These are phyloP conservation scores for Kazachstania viticola DNA, from an alignment of 805 yeast genomes.

Conservation along the genomic window DNA sequence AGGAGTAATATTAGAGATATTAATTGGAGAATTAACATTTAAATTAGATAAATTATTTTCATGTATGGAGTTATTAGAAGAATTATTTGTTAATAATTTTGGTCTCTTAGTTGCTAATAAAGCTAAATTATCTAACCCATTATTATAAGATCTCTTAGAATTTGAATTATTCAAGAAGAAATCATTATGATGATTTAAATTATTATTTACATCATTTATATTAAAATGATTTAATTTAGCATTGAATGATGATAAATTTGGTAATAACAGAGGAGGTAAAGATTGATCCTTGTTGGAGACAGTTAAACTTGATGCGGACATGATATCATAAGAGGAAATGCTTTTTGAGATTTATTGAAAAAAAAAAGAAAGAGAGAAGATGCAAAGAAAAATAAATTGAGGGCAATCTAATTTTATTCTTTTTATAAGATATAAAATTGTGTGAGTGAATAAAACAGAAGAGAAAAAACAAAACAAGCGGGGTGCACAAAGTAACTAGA, in stretches of 20 bases:
- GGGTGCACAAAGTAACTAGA: too few relatives aligned
- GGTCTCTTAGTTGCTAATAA: conserved; percentile 15
- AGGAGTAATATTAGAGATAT: conserved; percentile 5
- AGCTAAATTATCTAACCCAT: conserved; percentile 12
- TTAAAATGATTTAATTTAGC: neutral
- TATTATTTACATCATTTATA: neutral
- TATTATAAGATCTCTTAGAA: conserved; percentile 1
- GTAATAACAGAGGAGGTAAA: conserved; percentile 24
- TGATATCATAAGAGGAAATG: too few relatives aligned
- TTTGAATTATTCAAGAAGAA: neutral
- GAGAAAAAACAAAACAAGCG: too few relatives aligned
- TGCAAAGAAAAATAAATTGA: too few relatives aligned
- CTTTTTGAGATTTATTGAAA: too few relatives aligned
- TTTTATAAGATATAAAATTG: too few relatives aligned
- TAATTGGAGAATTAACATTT: neutral
- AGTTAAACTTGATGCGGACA: too few relatives aligned
- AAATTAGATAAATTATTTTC: too few relatives aligned
- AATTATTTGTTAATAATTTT: conserved; percentile 4
- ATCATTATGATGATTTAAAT: neutral
- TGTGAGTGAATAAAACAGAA: too few relatives aligned
- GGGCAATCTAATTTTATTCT: too few relatives aligned
- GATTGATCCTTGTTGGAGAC: conserved; percentile 17
- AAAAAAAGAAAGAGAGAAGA: too few relatives aligned
- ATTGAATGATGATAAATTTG: conserved; percentile 7
- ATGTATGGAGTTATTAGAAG: neutral